These are phyloP conservation scores for Orbilia ellipsospora DNA, from an alignment of 2,329 filamentous ascomycete species.

Conservation along the genomic window DNA sequence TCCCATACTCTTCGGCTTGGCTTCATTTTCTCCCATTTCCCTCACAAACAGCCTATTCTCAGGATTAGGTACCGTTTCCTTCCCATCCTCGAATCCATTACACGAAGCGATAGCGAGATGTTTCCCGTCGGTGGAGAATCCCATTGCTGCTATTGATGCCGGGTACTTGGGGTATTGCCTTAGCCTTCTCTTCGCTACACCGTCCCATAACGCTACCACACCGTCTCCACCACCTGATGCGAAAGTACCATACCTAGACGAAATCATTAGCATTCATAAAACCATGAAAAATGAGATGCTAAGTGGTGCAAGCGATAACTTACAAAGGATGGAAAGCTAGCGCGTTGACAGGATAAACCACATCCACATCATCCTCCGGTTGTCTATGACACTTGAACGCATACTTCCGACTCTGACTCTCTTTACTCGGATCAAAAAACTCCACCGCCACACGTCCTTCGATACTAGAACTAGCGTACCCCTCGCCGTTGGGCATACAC, in stretches of 20 bases:
- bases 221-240: conserved; percentile 90
- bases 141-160: conserved; percentile 79
- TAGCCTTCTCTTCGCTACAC: conserved; percentile 86
- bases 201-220: conserved; percentile 93
- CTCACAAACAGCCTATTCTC: conserved; percentile 82
- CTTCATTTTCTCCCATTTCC: conserved; percentile 86
- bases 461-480: conserved; percentile 91
- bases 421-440: conserved; percentile 91
- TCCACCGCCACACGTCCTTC: conserved; percentile 96
- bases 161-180: conserved; percentile 87
- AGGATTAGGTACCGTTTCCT: conserved; percentile 76
- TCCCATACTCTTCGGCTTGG: conserved; percentile 83
- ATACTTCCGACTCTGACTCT: conserved; percentile 92
- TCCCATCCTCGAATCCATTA: conserved; percentile 87
- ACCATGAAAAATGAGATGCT: neutral
- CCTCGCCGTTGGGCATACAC: conserved; percentile 96
- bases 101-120: conserved; percentile 83
- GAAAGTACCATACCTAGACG: conserved; percentile 75
- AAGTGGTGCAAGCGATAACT: conserved; percentile 49
- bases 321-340: conserved; percentile 84
- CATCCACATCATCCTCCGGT: conserved; percentile 74
- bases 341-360: conserved; percentile 92
- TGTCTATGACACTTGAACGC: conserved; percentile 99
- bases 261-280: conserved; percentile 4
- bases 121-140: conserved; percentile 80